phyloP scores from a whole-genome alignment of 805 yeast species.

The Nadsonia fulvescens region DNA sequence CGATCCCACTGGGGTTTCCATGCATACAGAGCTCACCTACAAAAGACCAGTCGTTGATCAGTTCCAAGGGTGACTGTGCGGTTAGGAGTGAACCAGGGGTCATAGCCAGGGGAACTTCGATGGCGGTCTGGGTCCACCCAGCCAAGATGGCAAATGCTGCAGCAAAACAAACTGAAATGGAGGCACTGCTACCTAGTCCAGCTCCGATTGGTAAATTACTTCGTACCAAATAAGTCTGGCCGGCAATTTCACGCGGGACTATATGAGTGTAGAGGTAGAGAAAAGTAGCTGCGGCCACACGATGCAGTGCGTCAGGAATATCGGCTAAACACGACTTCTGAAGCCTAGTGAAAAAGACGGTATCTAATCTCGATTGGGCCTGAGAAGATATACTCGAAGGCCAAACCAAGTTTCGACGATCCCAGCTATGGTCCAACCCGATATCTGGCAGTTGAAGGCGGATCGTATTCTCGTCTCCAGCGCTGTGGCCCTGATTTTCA shows the following conservation, averaged over 20 bases:
- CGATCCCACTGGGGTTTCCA: constrained; percentile 94
- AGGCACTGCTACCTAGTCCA: constrained; percentile 89
- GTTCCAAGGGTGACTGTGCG: constrained; percentile 11
- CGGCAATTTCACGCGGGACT: constrained; percentile 29
- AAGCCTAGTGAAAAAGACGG: constrained; percentile 4
- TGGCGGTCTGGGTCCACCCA: constrained; percentile 38
- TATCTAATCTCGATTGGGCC: constrained; percentile 2
- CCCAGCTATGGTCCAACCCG: constrained; percentile 30
- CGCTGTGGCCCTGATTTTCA: too few species aligned
- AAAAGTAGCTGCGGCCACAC: constrained; percentile 68
- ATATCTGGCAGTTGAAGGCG: constrained; percentile 75
- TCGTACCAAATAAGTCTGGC: constrained; percentile 45
- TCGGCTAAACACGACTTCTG: constrained; percentile 14
- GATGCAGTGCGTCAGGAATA: constrained; percentile 40
- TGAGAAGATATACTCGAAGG: too few species aligned
- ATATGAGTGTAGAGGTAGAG: constrained; percentile 54
- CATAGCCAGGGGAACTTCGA: constrained; percentile 24
- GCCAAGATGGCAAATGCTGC: constrained; percentile 35
- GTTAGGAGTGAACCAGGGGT: constrained; percentile 4
- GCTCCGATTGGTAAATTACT: constrained; percentile 92
- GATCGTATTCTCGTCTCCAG: too few species aligned
- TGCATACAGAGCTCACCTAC: constrained; percentile 91
- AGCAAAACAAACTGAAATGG: constrained; percentile 69
- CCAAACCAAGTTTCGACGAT: constrained; percentile 36
- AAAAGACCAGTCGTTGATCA: constrained; percentile 73